Percentiles rank a stretch among this genome's conserved stretches.
These are phyloP conservation scores for Dipodascus albidus DNA, from an alignment of 805 yeast species.

Conservation along the genomic window DNA sequence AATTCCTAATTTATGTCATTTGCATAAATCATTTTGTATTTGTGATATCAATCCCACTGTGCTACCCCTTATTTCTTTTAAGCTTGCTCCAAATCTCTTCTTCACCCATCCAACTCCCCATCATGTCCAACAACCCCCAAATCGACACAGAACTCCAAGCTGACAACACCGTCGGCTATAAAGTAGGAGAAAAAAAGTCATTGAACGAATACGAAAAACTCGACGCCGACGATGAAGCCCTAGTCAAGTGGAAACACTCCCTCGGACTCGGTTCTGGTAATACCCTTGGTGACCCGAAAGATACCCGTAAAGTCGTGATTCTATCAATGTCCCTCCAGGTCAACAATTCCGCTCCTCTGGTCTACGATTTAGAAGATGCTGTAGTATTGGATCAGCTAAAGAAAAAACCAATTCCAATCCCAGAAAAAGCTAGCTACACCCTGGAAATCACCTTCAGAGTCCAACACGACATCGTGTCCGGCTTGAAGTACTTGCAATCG, in stretches of 20 bases:
- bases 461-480: conserved; percentile 86
- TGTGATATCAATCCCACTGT: neutral
- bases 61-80: neutral
- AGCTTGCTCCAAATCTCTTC: neutral
- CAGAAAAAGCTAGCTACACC: conserved; percentile 66
- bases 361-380: conserved; percentile 54
- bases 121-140: neutral
- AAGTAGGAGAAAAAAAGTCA: conserved; percentile 57
- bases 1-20: too few relatives aligned
- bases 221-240: conserved; percentile 84
- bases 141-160: neutral
- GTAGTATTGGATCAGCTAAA: conserved; percentile 46
- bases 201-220: conserved; percentile 70
- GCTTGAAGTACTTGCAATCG: conserved; percentile 73
- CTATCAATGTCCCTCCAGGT: conserved; percentile 62
- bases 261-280: conserved; percentile 59
- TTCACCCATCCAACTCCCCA: neutral
- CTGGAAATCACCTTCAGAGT: conserved; percentile 67
- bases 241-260: conserved; percentile 85
- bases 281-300: conserved; percentile 59
- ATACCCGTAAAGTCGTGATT: conserved; percentile 67
- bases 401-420: conserved; percentile 60
- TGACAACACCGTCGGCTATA: conserved; percentile 27
- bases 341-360: conserved; percentile 59
- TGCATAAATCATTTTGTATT: too few relatives aligned